phyloP scores from a whole-genome alignment of 2,329 filamentous ascomycete species.

The Ophioceras dolichostomum region DNA sequence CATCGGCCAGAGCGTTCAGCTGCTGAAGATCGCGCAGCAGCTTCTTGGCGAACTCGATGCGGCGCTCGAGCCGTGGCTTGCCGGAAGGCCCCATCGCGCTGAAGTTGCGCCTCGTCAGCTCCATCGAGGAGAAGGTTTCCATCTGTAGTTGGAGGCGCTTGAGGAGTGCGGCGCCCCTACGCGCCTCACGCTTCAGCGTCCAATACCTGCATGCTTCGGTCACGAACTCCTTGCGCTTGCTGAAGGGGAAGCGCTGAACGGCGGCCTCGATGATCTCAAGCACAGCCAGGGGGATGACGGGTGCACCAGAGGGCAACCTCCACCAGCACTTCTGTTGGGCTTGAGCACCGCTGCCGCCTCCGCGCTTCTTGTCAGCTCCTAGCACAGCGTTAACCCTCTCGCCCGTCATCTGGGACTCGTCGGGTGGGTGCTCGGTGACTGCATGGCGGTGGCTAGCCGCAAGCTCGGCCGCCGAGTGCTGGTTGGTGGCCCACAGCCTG shows the following conservation, averaged over 20 bases:
- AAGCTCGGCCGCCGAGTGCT: conserved; percentile 68
- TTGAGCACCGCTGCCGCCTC: conserved; percentile 21
- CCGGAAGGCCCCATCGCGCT: conserved; percentile 86
- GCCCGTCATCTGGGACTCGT: conserved; percentile 74
- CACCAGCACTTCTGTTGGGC: conserved; percentile 58
- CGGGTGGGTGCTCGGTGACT: conserved; percentile 56
- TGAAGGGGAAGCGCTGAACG: conserved; percentile 64
- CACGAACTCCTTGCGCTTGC: conserved; percentile 84
- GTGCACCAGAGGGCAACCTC: conserved; percentile 89
- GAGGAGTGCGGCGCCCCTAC: conserved; percentile 79
- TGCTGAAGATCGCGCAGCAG: conserved; percentile 67
- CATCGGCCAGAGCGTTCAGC: conserved; percentile 56
- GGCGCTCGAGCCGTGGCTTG: conserved; percentile 60
- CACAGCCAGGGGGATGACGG: conserved; percentile 81
- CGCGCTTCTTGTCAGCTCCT: conserved; percentile 48
- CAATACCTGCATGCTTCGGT: conserved; percentile 93
- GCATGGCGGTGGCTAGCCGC: conserved; percentile 59
- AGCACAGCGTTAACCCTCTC: conserved; percentile 63
- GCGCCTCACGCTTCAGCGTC: conserved; percentile 90
- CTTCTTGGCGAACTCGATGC: conserved; percentile 77
- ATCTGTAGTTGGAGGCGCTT: conserved; percentile 91
- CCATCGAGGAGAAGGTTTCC: conserved; percentile 95
- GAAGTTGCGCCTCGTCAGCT: conserved; percentile 90
- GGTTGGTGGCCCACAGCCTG: conserved; percentile 83
- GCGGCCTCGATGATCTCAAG: conserved; percentile 78